A percentile compares a stretch with the other conserved stretches of the same genome.
phyloP scores from a whole-genome alignment of 768 basidiomycete genomes.

The Suillus lakei region DNA sequence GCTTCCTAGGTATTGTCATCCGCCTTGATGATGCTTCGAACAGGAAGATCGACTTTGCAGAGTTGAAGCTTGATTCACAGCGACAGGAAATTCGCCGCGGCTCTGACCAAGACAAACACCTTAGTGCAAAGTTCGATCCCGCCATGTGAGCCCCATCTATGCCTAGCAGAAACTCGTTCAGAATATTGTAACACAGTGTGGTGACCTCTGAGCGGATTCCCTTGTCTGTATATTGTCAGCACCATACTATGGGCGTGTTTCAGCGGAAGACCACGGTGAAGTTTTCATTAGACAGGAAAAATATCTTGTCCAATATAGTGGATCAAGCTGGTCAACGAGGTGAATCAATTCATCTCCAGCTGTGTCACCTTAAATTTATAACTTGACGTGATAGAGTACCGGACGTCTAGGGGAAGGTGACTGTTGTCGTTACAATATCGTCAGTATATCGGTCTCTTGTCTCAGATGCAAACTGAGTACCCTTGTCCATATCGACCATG shows the following conservation, averaged over 20 bases:
- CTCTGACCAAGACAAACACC: background rate
- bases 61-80: constrained; percentile 5
- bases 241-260: constrained; percentile 5
- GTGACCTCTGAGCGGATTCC: constrained; percentile 2
- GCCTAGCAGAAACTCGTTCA: background rate
- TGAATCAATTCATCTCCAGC: background rate
- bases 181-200: background rate
- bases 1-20: constrained; percentile 6
- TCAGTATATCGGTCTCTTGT: background rate
- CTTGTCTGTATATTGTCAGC: constrained; percentile 5
- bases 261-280: constrained; percentile 7
- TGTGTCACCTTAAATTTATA: background rate
- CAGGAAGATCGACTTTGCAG: constrained; percentile 5
- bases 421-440: background rate
- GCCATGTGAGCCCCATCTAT: background rate
- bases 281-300: background rate
- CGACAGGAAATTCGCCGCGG: background rate
- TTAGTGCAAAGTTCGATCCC: constrained; percentile 1
- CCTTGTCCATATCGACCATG: background rate
- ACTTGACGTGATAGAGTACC: background rate
- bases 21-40: constrained; percentile 3
- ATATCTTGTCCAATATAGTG: constrained; percentile 1
- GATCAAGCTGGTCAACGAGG: constrained; percentile 3
- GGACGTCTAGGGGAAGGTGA: constrained; percentile 1
- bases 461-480: background rate